A percentile compares a stretch with the other conserved stretches of the same genome.
These are phyloP conservation scores for Sporobolomyces roseus DNA, from an alignment of 768 basidiomycete genomes.

Conservation along the genomic window DNA sequence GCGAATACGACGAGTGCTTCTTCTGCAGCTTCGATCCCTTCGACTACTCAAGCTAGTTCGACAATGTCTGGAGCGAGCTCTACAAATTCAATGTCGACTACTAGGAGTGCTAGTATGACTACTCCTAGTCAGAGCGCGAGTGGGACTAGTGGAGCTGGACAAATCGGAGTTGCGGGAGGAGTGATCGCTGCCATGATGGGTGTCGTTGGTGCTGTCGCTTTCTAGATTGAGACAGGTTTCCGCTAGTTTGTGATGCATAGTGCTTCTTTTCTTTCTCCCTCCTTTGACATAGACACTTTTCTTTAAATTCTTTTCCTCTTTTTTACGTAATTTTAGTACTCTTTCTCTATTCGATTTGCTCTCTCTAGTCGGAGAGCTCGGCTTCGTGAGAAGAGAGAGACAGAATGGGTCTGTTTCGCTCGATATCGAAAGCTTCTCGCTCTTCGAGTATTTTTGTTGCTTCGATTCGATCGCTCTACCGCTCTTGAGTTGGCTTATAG, in stretches of 20 bases:
- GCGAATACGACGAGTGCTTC: slow-evolving; percentile 9
- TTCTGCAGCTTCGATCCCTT: slow-evolving; percentile 14
- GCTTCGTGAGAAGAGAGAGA: too few relatives aligned
- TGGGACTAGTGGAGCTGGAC: not conserved
- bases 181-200: not conserved
- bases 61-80: too few relatives aligned
- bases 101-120: not conserved
- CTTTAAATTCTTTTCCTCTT: not conserved
- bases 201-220: slow-evolving; percentile 4
- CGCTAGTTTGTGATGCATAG: too few relatives aligned
- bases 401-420: too few relatives aligned
- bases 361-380: too few relatives aligned
- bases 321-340: not conserved
- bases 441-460: too few relatives aligned
- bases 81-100: not conserved
- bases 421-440: too few relatives aligned
- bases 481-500: too few relatives aligned
- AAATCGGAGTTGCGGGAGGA: not conserved
- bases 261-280: too few relatives aligned
- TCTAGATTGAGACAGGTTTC: not conserved
- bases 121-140: not conserved
- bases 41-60: not conserved
- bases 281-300: not conserved
- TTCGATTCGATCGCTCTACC: too few relatives aligned
- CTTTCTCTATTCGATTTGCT: not conserved